Base-by-base conservation (phyloP, 2,329 filamentous ascomycete species). In the Botrytis galanthina region DNA sequence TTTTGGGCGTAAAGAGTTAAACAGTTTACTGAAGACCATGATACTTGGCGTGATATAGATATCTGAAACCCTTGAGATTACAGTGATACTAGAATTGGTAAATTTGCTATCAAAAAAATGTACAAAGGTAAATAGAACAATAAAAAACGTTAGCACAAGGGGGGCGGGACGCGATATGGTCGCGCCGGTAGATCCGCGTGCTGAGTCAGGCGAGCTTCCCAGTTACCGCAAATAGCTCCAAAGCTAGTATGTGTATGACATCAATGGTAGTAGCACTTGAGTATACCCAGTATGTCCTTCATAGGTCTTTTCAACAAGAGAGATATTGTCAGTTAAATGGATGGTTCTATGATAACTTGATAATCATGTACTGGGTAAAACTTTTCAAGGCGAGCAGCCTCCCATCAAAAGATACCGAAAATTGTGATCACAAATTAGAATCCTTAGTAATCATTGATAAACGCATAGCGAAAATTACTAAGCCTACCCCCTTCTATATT, bases 141-240 rank as follows among this genome's bases (percentile, higher is more conserved):
- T 68, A 22, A 22, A 42, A 57, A 69, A 42, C 26, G 48, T 42
- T 42, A 37, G 37, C 66, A 68, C 16, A n/a, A 68, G 35, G n/a
- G 35, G n/a, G 51, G 32, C 39, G 66, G 66, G n/a, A 69, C 10
- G 37, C 61, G n/a, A 64, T 44, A 10, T 32, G 39, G n/a, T 64
- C n/a, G 48, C n/a, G 26, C 63, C 48, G 35, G 37, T 14, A 57
- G 66, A 69, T 69, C 66, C 66, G 66, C 26, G 48, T 57, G 66
- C 66, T 69, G 66, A 69, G 66, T 69, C 66, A 69, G 66, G 66
- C 48, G 54, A 69, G 37, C 66, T 69, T 69, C 66, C 66, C n/a
- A 57, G 66, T 46, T 67, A 67, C 32, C 32, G 46, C 37, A 42
- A 29, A 57, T 68, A 44, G n/a, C 66, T 69, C 66, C 18, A 69